phyloP scores from a whole-genome alignment of 164 flowering plant genomes.

The Berberis vulgaris region DNA sequence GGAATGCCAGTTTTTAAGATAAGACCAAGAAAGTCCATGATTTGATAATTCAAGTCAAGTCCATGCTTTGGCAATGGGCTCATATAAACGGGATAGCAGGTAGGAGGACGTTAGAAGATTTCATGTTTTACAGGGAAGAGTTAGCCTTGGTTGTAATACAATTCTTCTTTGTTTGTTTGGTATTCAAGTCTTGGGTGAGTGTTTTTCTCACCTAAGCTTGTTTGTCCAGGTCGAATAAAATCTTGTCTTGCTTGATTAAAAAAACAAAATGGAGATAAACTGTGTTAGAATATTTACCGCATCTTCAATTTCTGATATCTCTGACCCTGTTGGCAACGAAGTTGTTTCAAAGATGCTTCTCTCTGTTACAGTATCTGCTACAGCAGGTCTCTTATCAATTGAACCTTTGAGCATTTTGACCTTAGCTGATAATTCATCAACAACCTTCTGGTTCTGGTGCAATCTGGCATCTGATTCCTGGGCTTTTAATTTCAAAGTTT shows the following conservation, averaged over 20 bases:
- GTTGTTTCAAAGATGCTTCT: constrained; percentile 55
- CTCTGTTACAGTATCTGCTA: constrained; percentile 48
- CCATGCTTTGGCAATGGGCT: too few species aligned
- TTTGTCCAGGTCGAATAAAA: not conserved
- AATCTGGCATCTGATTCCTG: constrained; percentile 50
- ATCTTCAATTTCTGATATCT: constrained; percentile 90
- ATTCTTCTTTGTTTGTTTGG: too few species aligned
- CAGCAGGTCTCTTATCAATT: constrained; percentile 25
- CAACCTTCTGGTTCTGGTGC: constrained; percentile 44
- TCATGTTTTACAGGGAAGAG: too few species aligned
- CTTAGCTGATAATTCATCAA: constrained; percentile 63
- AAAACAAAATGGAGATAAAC: not conserved
- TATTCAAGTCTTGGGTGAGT: too few species aligned
- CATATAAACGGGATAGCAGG: too few species aligned
- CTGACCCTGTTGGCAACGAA: constrained; percentile 47
- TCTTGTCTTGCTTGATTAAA: not conserved
- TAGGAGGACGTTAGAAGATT: too few species aligned
- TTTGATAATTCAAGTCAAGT: too few species aligned
- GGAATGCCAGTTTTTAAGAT: too few species aligned
- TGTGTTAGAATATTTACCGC: constrained; percentile 32
- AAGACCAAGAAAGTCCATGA: too few species aligned
- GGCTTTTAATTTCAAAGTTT: constrained; percentile 43
- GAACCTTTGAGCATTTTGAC: constrained; percentile 60
- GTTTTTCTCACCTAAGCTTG: not conserved
- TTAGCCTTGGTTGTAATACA: too few species aligned